Base-by-base conservation (phyloP, 1,284 basidiomycete genomes). In the Fomitopsis schrenkii region DNA sequence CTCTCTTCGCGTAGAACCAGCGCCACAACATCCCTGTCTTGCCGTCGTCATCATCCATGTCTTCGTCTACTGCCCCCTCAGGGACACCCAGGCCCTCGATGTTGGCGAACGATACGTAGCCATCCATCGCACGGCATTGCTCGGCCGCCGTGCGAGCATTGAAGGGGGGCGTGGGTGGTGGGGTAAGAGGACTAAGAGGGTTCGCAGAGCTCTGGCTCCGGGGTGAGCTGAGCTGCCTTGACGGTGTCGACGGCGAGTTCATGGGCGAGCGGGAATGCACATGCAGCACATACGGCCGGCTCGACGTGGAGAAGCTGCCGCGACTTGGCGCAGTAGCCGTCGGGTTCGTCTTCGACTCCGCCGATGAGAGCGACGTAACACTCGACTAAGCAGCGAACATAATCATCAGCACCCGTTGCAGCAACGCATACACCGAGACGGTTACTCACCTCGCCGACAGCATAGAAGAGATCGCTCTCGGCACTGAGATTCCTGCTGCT, bases 1-100 rank as follows among this genome's bases (percentile, higher is more conserved):
- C 61, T 57, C 40, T 52, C 4, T 42, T 54, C 30, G 64, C 57
- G 33, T 62, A 63, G 42, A 69, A 62, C 68, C 68, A 70, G 35
- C 67, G 63, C 67, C 67, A 68, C 67, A 67, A 70, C 42, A 66
- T 62, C 19, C 67, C 64, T n/a, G 63, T 36, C 1, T 61, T 66
- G 1, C 58, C 66, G 28, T 68, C 68, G 54, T 72, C 72, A 1
- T 70, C 74, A 9, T 71, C 68, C 48, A 66, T 68, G 6, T 71
- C 64, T 22, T 72, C 71, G 8, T 72, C 71, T 26, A 75, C 75
- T 46, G 68, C 62, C 55, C 79, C 84, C 0, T 83, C 82, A 3
- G 87, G 88, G 17, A 76, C 77, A 0, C 88, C 88, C 30, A 90
- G 76, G n/a, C 88, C 88, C 72, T 88, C 87, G 10, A 90, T 80